These are phyloP conservation scores for Geotrichum klebahnii DNA, from an alignment of 1,139 yeast species.

Conservation along the genomic window DNA sequence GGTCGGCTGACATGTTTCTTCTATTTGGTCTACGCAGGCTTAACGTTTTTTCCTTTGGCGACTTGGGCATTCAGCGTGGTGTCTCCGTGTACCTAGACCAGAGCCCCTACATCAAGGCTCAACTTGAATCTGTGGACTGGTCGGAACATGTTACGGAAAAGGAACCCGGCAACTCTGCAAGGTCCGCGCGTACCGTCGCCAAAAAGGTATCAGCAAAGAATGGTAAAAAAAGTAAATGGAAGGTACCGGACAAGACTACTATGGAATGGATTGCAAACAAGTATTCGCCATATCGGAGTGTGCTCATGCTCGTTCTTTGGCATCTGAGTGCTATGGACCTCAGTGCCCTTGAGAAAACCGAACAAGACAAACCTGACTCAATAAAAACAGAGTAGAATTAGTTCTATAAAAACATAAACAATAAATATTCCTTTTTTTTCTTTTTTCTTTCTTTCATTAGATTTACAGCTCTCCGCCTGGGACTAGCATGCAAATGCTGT, in stretches of 20 bases:
- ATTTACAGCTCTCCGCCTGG: conserved; percentile 28
- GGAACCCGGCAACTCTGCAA: conserved; percentile 26
- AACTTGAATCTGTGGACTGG: conserved; percentile 17
- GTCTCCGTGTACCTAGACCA: conserved; percentile 57
- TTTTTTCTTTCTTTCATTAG: conserved; percentile 1
- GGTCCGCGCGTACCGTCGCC: conserved; percentile 1
- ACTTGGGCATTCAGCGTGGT: conserved; percentile 82
- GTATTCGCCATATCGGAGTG: conserved; percentile 64
- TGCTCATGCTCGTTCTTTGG: conserved; percentile 74
- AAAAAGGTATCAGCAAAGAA: conserved; percentile 35
- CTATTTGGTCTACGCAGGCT: conserved; percentile 61
- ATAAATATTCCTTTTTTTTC: neutral
- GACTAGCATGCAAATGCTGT: conserved; percentile 67
- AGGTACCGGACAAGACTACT: conserved; percentile 35
- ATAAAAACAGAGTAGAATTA: conserved; percentile 12
- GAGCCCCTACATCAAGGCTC: conserved; percentile 47
- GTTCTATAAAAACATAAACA: neutral
- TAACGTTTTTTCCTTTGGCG: conserved; percentile 74
- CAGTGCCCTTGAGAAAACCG: conserved; percentile 27
- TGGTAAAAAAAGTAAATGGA: conserved; percentile 38
- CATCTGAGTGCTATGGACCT: conserved; percentile 58
- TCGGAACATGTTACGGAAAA: conserved; percentile 33
- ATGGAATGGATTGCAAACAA: conserved; percentile 51
- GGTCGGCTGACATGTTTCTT: conserved; percentile 90
- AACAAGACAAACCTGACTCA: neutral